A percentile compares a stretch with the other conserved stretches of the same genome.
Conservation (phyloP, 1,139 yeast species). For the Geotrichum cucujoidarum region DNA sequence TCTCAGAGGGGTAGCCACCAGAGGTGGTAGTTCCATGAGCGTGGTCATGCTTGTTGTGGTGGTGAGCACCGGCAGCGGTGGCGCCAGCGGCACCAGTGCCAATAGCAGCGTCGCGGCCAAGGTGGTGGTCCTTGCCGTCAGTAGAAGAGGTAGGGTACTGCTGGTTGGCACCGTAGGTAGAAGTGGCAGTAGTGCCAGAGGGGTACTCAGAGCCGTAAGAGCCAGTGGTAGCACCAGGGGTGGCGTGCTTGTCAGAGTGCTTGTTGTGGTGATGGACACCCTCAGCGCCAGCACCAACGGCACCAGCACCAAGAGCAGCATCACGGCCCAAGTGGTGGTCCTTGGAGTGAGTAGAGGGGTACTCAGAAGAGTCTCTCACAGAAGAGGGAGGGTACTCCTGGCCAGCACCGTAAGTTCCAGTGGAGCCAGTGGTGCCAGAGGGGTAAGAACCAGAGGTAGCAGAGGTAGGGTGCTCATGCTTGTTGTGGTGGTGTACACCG, state of each 20-base stretch:
- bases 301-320: slow-evolving; percentile 12
- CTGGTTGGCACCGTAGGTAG: neutral
- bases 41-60: slow-evolving; percentile 4
- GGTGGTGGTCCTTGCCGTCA: slow-evolving; percentile 3
- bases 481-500: slow-evolving; percentile 1
- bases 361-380: slow-evolving; percentile 3
- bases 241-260: slow-evolving; percentile 2
- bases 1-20: slow-evolving; percentile 5
- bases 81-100: slow-evolving; percentile 16
- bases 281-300: slow-evolving; percentile 9
- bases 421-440: slow-evolving; percentile 1
- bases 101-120: slow-evolving; percentile 13
- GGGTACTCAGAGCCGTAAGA: neutral
- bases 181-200: neutral
- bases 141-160: slow-evolving; percentile 8
- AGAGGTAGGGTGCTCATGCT: neutral
- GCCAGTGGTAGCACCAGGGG: slow-evolving; percentile 1
- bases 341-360: neutral
- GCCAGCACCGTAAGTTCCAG: neutral
- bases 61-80: slow-evolving; percentile 10
- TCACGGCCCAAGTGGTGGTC: slow-evolving; percentile 2
- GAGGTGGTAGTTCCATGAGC: neutral
- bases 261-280: neutral
- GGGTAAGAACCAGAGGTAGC: slow-evolving; percentile 1
- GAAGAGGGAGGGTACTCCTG: too few species aligned